Evolutionary conservation across 2,329 filamentous ascomycete species (phyloP), one percentile per base, ranked within the genome.

Genomic region (Talaromyces sp.): DNA sequence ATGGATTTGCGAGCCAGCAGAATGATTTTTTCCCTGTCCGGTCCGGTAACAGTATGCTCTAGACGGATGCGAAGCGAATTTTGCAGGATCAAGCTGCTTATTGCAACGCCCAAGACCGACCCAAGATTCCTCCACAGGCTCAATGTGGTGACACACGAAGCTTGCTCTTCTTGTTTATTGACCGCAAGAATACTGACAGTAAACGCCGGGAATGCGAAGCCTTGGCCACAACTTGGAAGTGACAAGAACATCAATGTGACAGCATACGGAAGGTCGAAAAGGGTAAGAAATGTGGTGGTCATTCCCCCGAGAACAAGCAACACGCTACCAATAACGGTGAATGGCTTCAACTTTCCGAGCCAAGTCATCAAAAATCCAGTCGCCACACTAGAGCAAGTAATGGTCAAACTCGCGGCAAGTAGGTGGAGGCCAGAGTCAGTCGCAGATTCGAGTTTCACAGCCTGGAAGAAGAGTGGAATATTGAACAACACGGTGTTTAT

Each of bases 381-480:
- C 0, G 77, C 69, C 1, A 85, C 79, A 51, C 86, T 87, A 7
- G 79, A 75, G 1, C 74, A 52, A 50, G 85, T 85, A 29, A 83
- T 74, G 2, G 81, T 82, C 27, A 86, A 65, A 0, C 85, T 85
- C 4, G 87, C 85, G 7, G 87, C 77, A 21, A 90, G 81, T 57
- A 92, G 85, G 50, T 86, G 83, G 29, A 91, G 82, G n/a, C 89
- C 89, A 0, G 89, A 90, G 26, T 81, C 78, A 0, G 89, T 91
- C 17, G 89, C 86, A 6, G 81, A 83, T 61, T 87, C 85, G 56
- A 89, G 80, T 54, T 90, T 85, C 27, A 91, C 88, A 41, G 86
- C 88, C 70, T 91, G 88, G 75, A 90, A 92, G 77, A 88, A 92
- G 8, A 92, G 78, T 0, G 89, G 89, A 6, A 85, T 85, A 67